Evolutionary conservation across 305 asterid genomes (phyloP), one percentile per base, ranked within the genome.

Genomic region (Fraxinus latifolia): DNA sequence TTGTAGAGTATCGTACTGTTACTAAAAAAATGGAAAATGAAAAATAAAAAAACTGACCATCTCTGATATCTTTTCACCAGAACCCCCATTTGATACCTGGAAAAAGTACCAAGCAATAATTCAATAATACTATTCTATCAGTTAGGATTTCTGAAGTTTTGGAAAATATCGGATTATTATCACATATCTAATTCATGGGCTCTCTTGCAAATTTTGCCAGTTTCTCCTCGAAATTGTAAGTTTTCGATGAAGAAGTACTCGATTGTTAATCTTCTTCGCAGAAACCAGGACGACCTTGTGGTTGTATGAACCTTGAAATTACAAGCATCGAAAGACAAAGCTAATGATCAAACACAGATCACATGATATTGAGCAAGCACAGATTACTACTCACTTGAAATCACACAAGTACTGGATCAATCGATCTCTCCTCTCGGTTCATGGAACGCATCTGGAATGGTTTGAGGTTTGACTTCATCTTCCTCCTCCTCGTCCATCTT

Each of bases 401-500:
- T 21, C 70, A 21, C 31, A 55, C 31, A 3, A 62, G 71, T 62
- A 4, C 33, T 77, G 32, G 83, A 83, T 88, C 87, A 91, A 84
- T 91, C 97, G 21, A 89, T 91, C 79, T 90, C 93, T 80, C 93
- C 96, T 87, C 89, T 92, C 2, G 91, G 87, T 42, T 88, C 91
- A 67, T 86, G 80, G 72, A 91, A 78, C 53, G 89, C 80, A 0
- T 81, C 86, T 50, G 79, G 80, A 67, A 71, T 39, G 77, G 84
- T 85, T 74, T 77, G 82, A 73, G 87, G 84, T 60, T 90, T 90
- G 12, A 79, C 83, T 74, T 91, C 97, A 34, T 92, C 97, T 36
- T 91, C 97, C 72, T 93, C 97, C n/a, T 92, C 97, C 1, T 92
- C 97, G 1, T 92, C 97, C 3, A 83, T 87, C 84, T 91, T 92